Percentiles rank a stretch among this genome's conserved stretches.
phyloP scores from a whole-genome alignment of 495 filamentous ascomycete genomes.

The Amphirosellinia nigrospora region DNA sequence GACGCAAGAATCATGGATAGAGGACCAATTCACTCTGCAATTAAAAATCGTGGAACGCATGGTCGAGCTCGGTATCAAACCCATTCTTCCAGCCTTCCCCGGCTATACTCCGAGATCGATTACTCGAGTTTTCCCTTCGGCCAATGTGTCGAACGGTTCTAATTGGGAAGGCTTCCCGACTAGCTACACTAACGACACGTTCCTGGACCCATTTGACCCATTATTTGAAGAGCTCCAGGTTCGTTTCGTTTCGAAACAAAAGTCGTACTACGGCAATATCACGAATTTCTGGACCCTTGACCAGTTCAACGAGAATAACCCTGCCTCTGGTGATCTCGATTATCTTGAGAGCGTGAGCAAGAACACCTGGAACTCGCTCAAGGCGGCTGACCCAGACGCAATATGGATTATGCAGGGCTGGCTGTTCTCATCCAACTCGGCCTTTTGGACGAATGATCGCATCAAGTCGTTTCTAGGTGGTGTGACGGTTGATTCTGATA shows the following conservation, averaged over 20 bases:
- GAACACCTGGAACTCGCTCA: slow-evolving; percentile 54
- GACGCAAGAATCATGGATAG: slow-evolving; percentile 54
- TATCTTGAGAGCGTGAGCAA: slow-evolving; percentile 56
- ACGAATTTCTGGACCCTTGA: slow-evolving; percentile 60
- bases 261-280: slow-evolving; percentile 55
- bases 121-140: slow-evolving; percentile 48
- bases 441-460: slow-evolving; percentile 58
- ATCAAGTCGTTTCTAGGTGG: slow-evolving; percentile 58
- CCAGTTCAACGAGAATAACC: slow-evolving; percentile 61
- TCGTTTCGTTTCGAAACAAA: slow-evolving; percentile 57
- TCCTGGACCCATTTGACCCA: slow-evolving; percentile 57
- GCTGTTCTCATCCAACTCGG: slow-evolving; percentile 53
- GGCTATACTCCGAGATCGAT: slow-evolving; percentile 56
- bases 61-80: slow-evolving; percentile 61
- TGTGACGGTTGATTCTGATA: slow-evolving; percentile 50
- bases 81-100: slow-evolving; percentile 55
- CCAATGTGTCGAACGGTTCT: slow-evolving; percentile 54
- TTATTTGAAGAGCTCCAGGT: slow-evolving; percentile 53
- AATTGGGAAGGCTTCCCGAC: slow-evolving; percentile 52
- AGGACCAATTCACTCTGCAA: slow-evolving; percentile 53
- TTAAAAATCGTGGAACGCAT: slow-evolving; percentile 57
- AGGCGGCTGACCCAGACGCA: slow-evolving; percentile 54
- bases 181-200: slow-evolving; percentile 55
- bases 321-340: slow-evolving; percentile 51
- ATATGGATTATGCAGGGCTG: slow-evolving; percentile 65